A percentile compares a stretch with the other conserved stretches of the same genome.
These are phyloP conservation scores for Deinandra increscens DNA, from an alignment of 129 eudicot genomes.

Conservation along the genomic window DNA sequence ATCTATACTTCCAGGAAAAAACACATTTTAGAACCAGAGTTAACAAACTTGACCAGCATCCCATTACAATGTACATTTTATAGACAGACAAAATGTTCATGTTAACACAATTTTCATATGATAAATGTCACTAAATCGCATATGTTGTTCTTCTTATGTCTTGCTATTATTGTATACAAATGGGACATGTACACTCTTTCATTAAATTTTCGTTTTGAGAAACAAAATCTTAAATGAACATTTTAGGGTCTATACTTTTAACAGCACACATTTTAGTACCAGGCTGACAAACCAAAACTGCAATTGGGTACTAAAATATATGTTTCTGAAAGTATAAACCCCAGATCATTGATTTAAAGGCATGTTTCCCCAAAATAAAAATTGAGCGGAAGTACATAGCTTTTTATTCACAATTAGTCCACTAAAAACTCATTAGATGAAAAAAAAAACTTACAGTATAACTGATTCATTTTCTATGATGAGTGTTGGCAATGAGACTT, in stretches of 20 bases:
- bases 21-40: neutral
- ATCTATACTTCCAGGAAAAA: neutral
- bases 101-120: neutral
- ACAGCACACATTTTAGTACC: neutral
- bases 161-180: neutral
- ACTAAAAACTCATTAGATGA: neutral
- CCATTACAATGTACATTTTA: neutral
- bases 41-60: neutral
- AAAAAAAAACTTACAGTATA: slow-evolving; percentile 47
- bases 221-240: neutral
- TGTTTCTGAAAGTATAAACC: neutral
- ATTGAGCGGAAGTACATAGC: neutral
- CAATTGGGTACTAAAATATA: neutral
- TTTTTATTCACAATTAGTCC: neutral
- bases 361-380: neutral
- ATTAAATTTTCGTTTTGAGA: neutral
- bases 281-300: neutral
- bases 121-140: neutral
- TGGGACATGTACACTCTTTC: neutral
- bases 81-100: neutral
- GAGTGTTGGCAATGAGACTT: slow-evolving; percentile 65
- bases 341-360: neutral
- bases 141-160: neutral
- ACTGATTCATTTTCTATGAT: slow-evolving; percentile 63
- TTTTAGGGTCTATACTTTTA: slow-evolving; percentile 1